Evolutionary conservation across 176 grass and related monocot species (phyloP).

Genomic region (Leersia perrieri): DNA sequence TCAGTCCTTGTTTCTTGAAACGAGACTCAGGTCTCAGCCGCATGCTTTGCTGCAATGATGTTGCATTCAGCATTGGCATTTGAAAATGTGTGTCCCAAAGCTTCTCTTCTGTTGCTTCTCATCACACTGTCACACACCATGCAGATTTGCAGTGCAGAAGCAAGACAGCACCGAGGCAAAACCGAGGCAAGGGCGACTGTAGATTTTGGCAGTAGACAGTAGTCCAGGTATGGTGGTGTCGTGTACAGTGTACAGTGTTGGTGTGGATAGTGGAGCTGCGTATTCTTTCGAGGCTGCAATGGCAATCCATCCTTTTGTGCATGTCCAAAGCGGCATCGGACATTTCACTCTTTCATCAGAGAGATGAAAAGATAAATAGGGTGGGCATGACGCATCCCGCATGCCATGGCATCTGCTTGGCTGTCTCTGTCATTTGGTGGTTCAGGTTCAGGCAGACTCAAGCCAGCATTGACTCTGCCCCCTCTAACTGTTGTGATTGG

Average conservation of each 20-base stretch:
- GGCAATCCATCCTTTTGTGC: background rate
- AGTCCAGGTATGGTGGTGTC: background rate
- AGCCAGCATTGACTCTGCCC: background rate
- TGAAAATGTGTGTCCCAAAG: slow-evolving; percentile 22
- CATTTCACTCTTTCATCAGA: background rate
- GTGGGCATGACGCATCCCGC: background rate
- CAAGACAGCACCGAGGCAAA: background rate
- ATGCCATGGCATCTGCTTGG: background rate
- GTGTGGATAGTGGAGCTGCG: background rate
- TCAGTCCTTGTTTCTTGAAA: background rate
- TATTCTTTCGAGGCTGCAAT: background rate
- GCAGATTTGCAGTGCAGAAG: background rate
- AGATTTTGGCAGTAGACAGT: background rate
- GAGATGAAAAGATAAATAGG: background rate
- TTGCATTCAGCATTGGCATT: slow-evolving; percentile 23
- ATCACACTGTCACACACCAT: background rate
- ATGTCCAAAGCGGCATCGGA: slow-evolving; percentile 10
- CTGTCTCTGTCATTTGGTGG: slow-evolving; percentile 21
- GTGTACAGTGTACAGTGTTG: background rate
- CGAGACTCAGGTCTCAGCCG: background rate
- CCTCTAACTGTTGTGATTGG: background rate
- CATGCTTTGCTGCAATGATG: background rate
- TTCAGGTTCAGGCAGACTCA: background rate
- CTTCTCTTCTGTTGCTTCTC: background rate
- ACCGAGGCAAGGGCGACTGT: background rate